Base-by-base conservation (phyloP, 2,329 filamentous ascomycete species). In the Verticillium tricorpus region DNA sequence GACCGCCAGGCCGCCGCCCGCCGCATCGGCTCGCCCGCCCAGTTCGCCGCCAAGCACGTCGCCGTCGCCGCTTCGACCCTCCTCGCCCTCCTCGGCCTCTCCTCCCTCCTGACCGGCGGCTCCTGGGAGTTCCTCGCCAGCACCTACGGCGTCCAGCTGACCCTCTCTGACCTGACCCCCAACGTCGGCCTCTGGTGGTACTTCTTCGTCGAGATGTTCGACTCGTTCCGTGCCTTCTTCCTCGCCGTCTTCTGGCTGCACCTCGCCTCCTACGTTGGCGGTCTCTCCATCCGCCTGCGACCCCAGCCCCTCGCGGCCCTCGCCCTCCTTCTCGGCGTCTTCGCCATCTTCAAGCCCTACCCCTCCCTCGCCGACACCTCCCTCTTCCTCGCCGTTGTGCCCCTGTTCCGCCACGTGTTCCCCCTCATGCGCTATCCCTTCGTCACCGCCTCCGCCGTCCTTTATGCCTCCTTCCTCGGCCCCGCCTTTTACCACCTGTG, bases 171-270 rank as follows among this genome's bases (percentile, higher is more conserved):
- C 72, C 82, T 99, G 50, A 96, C 94, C 0, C 95, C 95, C 14
- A 99, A 98, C 67, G 90, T 96, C 34, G 95, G 95, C 1, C 82
- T 99, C 1, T 99, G 95, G 95, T 99, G 95, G 95, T 99, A 99
- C 77, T 99, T 99, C 78, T 98, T 99, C 73, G 96, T 96, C 68
- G 94, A 99, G 73, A 99, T 99, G 88, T 99, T 99, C 74, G 95
- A 99, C 77, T 94, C 93, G 1, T 99, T 99, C 83, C 86, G 95
- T 45, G 89, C 90, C 68, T 99, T 99, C 82, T 99, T 98, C 82
- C 85, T 99, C 3, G 95, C 91, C 60, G 93, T 99, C 57, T 99
- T 99, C 79, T 98, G 96, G 93, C 84, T 99, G 64, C 95, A 99
- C 73, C 86, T 98, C 62, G 87, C 90, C 0, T 90, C 91, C 45